Percentiles rank a stretch among this genome's conserved stretches.
Evolutionary conservation across 495 filamentous ascomycete species (phyloP).

Genomic region (Clohesyomyces aquaticus): DNA sequence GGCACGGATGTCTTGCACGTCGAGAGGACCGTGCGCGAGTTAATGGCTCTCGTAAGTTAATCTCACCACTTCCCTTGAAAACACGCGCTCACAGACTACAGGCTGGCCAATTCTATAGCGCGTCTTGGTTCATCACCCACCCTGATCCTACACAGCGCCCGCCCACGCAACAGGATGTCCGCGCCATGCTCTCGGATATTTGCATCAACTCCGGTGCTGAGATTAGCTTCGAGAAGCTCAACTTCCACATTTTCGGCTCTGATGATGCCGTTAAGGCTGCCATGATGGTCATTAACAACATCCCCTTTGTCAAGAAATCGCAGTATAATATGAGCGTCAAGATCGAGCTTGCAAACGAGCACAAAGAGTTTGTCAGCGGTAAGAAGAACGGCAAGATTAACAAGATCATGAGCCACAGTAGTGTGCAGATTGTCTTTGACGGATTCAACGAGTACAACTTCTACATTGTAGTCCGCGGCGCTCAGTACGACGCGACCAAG

Average conservation of each 20-base stretch:
- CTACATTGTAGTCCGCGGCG: slow-evolving; percentile 95
- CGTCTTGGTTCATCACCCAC: slow-evolving; percentile 91
- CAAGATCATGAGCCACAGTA: slow-evolving; percentile 99
- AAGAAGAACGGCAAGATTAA: slow-evolving; percentile 99
- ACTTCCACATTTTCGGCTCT: slow-evolving; percentile 90
- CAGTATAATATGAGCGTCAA: slow-evolving; percentile 94
- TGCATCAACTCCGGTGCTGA: slow-evolving; percentile 95
- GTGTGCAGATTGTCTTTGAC: slow-evolving; percentile 98
- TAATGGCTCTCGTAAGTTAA: slow-evolving; percentile 82
- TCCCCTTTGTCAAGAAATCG: slow-evolving; percentile 82
- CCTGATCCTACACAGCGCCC: slow-evolving; percentile 71
- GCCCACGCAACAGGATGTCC: slow-evolving; percentile 75
- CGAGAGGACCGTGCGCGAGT: slow-evolving; percentile 88
- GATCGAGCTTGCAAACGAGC: slow-evolving; percentile 98
- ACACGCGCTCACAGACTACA: slow-evolving; percentile 48
- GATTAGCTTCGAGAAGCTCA: slow-evolving; percentile 88
- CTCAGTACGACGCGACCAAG: slow-evolving; percentile 88
- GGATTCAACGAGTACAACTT: slow-evolving; percentile 99
- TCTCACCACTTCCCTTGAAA: slow-evolving; percentile 30
- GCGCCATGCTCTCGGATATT: slow-evolving; percentile 90
- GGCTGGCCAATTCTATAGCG: slow-evolving; percentile 97
- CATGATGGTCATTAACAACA: slow-evolving; percentile 87
- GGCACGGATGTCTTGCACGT: slow-evolving; percentile 89
- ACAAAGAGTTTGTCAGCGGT: slow-evolving; percentile 98
- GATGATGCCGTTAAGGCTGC: slow-evolving; percentile 95